Percentiles rank a stretch among this genome's conserved stretches.
phyloP scores from a whole-genome alignment of 2,329 filamentous ascomycete species.

The Colletotrichum sp. region DNA sequence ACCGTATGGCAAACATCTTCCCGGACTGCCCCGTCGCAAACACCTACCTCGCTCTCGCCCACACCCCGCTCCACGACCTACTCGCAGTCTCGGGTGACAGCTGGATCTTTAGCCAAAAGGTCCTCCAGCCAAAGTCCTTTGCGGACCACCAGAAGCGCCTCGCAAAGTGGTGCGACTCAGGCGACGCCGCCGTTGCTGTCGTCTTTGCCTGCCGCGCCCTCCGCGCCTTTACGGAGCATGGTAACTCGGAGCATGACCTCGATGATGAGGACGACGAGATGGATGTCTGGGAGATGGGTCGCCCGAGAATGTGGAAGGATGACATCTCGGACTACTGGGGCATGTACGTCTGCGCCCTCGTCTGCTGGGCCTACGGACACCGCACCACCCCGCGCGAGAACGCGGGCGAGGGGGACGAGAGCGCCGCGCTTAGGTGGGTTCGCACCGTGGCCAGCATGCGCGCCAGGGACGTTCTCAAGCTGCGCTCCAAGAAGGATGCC shows the following conservation, averaged over 20 bases:
- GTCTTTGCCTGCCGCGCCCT: slow-evolving; percentile 58
- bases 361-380: slow-evolving; percentile 63
- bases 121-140: slow-evolving; percentile 48
- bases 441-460: slow-evolving; percentile 44
- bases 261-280: neutral
- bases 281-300: slow-evolving; percentile 2
- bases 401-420: slow-evolving; percentile 17
- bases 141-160: slow-evolving; percentile 52
- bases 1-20: slow-evolving; percentile 46
- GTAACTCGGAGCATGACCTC: slow-evolving; percentile 14
- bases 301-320: slow-evolving; percentile 26
- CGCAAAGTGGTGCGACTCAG: slow-evolving; percentile 48
- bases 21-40: slow-evolving; percentile 49
- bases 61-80: slow-evolving; percentile 63
- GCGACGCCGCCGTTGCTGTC: slow-evolving; percentile 49
- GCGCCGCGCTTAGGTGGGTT: slow-evolving; percentile 40
- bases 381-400: slow-evolving; percentile 22
- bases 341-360: slow-evolving; percentile 60
- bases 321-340: slow-evolving; percentile 59
- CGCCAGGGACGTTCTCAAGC: slow-evolving; percentile 41
- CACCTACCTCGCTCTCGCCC: slow-evolving; percentile 61
- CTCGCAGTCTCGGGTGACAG: slow-evolving; percentile 63
- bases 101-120: slow-evolving; percentile 62
- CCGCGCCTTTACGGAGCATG: slow-evolving; percentile 37
- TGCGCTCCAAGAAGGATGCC: slow-evolving; percentile 46